A percentile compares a stretch with the other conserved stretches of the same genome.
Evolutionary conservation across 2,329 filamentous ascomycete species (phyloP).

Genomic region (Zymoseptoria tritici): DNA sequence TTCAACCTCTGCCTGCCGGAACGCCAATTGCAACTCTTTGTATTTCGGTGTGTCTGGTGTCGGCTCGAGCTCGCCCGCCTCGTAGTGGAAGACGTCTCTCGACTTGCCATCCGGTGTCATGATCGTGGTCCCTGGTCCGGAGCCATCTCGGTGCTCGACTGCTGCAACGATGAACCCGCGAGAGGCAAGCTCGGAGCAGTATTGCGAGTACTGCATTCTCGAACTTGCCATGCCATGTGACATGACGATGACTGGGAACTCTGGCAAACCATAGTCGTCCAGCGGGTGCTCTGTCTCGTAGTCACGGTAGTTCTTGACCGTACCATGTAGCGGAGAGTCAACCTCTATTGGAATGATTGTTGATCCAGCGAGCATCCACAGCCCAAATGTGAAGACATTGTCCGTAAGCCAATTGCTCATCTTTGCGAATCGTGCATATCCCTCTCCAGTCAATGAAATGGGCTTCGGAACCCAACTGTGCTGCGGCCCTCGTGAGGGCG

Average conservation of each 20-base stretch:
- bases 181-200: constrained; percentile 40
- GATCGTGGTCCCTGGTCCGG: constrained; percentile 38
- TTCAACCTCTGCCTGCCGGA: constrained; percentile 40
- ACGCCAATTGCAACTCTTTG: constrained; percentile 37
- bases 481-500: constrained; percentile 18
- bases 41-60: constrained; percentile 27
- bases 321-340: constrained; percentile 35
- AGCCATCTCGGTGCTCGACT: constrained; percentile 42
- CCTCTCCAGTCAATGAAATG: constrained; percentile 36
- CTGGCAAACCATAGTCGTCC: constrained; percentile 26
- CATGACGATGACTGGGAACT: constrained; percentile 39
- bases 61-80: constrained; percentile 28
- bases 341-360: constrained; percentile 39
- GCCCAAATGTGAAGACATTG: constrained; percentile 33
- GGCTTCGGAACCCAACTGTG: constrained; percentile 41
- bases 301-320: constrained; percentile 21
- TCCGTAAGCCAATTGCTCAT: constrained; percentile 32
- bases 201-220: constrained; percentile 41
- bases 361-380: constrained; percentile 37
- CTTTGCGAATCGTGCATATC: constrained; percentile 37
- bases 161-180: constrained; percentile 41
- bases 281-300: constrained; percentile 22
- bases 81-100: constrained; percentile 33
- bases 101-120: constrained; percentile 29
- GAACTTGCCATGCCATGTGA: constrained; percentile 42